Evolutionary conservation across 225 moss, liverwort and hornwort species (phyloP).

Genomic region (Thuidium tamariscinum): DNA sequence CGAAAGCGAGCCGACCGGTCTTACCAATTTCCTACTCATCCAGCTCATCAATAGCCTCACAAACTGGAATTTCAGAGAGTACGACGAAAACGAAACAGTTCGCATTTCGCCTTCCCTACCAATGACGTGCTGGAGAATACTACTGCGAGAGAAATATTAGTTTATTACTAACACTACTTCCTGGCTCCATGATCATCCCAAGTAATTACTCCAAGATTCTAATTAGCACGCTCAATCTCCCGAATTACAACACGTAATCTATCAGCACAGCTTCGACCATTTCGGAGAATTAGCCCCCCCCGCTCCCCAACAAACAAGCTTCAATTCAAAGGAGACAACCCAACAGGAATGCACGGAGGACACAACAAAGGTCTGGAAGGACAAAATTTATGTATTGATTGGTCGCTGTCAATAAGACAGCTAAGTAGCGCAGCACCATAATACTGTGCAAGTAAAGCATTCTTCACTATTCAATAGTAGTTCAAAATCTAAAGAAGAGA

Average conservation of each 20-base stretch:
- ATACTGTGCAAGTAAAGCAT: constrained; percentile 3
- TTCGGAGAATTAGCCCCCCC: background rate
- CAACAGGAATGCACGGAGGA: background rate
- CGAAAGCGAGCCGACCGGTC: background rate
- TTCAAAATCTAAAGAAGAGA: constrained; percentile 18
- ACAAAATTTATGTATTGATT: constrained; percentile 1
- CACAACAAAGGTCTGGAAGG: background rate
- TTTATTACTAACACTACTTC: background rate
- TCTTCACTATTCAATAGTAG: constrained; percentile 17
- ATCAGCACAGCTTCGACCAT: background rate
- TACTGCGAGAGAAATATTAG: background rate
- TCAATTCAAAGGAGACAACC: background rate
- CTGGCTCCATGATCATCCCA: background rate
- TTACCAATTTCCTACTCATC: background rate
- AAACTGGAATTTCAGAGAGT: background rate
- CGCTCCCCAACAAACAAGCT: background rate
- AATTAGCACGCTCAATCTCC: background rate
- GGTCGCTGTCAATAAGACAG: background rate
- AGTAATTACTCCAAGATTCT: background rate
- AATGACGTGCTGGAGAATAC: background rate
- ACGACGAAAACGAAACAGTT: background rate
- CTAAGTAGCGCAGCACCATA: background rate
- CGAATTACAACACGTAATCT: background rate
- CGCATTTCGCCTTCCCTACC: background rate
- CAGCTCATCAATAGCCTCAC: background rate